A percentile compares a stretch with the other conserved stretches of the same genome.
Evolutionary conservation across 768 basidiomycete species (phyloP).

Genomic region (Amanita pallidorosea): DNA sequence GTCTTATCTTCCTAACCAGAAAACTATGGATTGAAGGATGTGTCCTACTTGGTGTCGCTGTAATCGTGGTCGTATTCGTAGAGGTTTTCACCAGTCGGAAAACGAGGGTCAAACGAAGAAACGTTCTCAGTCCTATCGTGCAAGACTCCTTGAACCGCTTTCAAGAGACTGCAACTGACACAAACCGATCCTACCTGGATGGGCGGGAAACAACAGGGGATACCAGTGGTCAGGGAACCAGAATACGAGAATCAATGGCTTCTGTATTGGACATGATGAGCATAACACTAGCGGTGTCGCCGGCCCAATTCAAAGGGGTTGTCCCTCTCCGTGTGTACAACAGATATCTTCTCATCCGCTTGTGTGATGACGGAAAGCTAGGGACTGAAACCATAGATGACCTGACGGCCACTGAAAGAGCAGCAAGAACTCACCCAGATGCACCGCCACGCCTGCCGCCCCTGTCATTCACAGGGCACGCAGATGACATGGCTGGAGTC

Average conservation of each 20-base stretch:
- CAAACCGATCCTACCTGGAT: conserved; percentile 22
- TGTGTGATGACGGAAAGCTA: conserved; percentile 14
- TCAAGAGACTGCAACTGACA: conserved; percentile 29
- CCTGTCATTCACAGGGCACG: conserved; percentile 62
- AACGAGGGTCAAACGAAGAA: conserved; percentile 34
- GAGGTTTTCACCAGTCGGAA: conserved; percentile 47
- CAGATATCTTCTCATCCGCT: conserved; percentile 4
- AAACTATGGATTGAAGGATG: conserved; percentile 65
- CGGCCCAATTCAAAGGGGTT: conserved; percentile 44
- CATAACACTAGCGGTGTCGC: conserved; percentile 63
- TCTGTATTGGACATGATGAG: conserved; percentile 84
- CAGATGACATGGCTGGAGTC: conserved; percentile 67
- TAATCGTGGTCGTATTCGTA: conserved; percentile 43
- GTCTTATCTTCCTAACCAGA: conserved; percentile 59
- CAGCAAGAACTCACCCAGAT: conserved; percentile 68
- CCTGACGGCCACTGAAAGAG: conserved; percentile 66
- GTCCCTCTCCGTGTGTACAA: conserved; percentile 53
- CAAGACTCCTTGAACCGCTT: conserved; percentile 50
- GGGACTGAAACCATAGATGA: conserved; percentile 77
- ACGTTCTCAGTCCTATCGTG: conserved; percentile 44
- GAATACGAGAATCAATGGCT: conserved; percentile 62
- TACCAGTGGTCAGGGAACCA: conserved; percentile 29
- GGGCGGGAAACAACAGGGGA: conserved; percentile 42
- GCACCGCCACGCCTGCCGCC: conserved; percentile 65
- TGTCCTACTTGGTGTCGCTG: conserved; percentile 44